Conservation (phyloP, 176 grass and related monocot species). For the Ananas comosus region DNA sequence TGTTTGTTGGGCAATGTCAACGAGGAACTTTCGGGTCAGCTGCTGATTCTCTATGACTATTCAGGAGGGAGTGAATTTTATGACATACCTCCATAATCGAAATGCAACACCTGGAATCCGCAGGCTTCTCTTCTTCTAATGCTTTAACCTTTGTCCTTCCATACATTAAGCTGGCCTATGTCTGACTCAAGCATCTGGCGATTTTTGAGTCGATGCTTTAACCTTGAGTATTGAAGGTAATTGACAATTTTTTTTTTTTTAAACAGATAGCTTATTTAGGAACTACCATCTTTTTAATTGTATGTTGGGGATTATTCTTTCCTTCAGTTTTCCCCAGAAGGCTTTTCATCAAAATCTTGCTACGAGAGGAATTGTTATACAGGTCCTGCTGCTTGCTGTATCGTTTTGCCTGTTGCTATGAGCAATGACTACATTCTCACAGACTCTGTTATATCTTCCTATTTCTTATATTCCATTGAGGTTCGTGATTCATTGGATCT, state of each 20-base stretch:
- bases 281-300: conserved; percentile 22
- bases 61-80: conserved; percentile 29
- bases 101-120: conserved; percentile 26
- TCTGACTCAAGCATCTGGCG: conserved; percentile 26
- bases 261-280: conserved; percentile 12
- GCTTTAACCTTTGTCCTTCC: conserved; percentile 38
- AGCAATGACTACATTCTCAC: background rate
- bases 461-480: too few relatives aligned
- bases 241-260: conserved; percentile 35
- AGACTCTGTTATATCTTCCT: background rate
- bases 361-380: conserved; percentile 10
- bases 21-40: conserved; percentile 65
- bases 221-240: conserved; percentile 43
- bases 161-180: conserved; percentile 28
- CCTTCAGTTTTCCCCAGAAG: conserved; percentile 10
- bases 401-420: background rate
- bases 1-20: conserved; percentile 73
- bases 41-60: conserved; percentile 62
- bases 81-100: conserved; percentile 37
- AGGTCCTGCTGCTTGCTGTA: conserved; percentile 12
- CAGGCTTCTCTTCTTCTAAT: background rate
- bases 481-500: background rate
- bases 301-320: conserved; percentile 7
- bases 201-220: conserved; percentile 23
- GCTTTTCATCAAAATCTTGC: conserved; percentile 5